Conservation (phyloP, 768 basidiomycete genomes). For the Boletus rex-veris region DNA sequence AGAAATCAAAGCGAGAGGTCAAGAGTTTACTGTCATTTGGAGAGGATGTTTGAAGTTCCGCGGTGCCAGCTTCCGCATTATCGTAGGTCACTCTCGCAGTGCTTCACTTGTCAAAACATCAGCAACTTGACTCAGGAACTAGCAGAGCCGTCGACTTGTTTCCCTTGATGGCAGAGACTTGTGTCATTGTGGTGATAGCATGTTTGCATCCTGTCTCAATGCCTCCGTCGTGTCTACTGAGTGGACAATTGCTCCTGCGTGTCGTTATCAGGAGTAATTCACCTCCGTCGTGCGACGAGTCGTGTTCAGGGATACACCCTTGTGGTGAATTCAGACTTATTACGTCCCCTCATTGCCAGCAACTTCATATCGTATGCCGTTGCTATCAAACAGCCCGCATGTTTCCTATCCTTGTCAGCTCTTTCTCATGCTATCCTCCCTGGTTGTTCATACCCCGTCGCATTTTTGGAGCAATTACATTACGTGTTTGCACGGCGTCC, state of each 20-base stretch:
- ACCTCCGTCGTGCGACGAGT: neutral
- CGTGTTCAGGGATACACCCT: slow-evolving; percentile 3
- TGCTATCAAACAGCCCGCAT: slow-evolving; percentile 8
- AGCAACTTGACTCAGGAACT: neutral
- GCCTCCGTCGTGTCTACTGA: neutral
- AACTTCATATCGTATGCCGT: slow-evolving; percentile 2
- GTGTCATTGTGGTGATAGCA: neutral
- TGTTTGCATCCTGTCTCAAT: neutral
- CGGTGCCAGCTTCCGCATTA: neutral
- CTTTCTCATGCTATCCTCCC: slow-evolving; percentile 6
- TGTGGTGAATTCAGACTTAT: slow-evolving; percentile 1
- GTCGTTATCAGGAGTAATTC: neutral
- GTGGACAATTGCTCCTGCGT: neutral
- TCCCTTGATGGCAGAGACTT: neutral
- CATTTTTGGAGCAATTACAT: slow-evolving; percentile 4
- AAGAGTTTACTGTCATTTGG: slow-evolving; percentile 39
- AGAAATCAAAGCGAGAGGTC: slow-evolving; percentile 51
- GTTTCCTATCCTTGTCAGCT: neutral
- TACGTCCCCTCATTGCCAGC: slow-evolving; percentile 10
- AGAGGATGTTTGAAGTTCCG: slow-evolving; percentile 29
- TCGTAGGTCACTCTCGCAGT: slow-evolving; percentile 5
- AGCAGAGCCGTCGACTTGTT: neutral
- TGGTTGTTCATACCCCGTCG: slow-evolving; percentile 5
- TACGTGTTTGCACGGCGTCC: neutral
- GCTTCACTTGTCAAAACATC: neutral